These are phyloP conservation scores for Orbilia blumenaviensis DNA, from an alignment of 2,329 filamentous ascomycete species.

Conservation along the genomic window DNA sequence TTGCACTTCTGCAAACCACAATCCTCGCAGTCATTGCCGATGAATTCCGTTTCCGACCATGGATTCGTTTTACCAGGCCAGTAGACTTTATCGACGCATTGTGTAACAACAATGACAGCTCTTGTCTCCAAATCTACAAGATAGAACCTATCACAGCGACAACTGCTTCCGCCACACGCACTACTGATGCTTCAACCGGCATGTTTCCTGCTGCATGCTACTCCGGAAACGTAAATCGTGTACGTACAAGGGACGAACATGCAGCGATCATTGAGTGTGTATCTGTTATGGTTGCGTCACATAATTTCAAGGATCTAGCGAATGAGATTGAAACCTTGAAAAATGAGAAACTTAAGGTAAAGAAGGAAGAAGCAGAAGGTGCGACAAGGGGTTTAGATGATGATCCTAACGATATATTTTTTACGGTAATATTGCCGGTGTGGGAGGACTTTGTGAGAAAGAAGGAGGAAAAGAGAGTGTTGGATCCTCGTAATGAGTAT, in stretches of 20 bases:
- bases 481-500: conserved; percentile 17
- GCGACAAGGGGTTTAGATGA: neutral
- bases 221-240: conserved; percentile 6
- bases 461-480: neutral
- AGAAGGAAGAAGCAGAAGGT: conserved; percentile 4
- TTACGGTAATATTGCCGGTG: conserved; percentile 6
- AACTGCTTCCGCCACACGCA: neutral
- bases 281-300: conserved; percentile 6
- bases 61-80: conserved; percentile 3
- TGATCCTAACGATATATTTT: neutral
- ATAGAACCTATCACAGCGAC: neutral
- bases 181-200: neutral
- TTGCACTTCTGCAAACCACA: neutral
- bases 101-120: conserved; percentile 25
- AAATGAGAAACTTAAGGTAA: neutral
- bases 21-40: neutral
- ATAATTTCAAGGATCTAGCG: conserved; percentile 20
- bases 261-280: conserved; percentile 4
- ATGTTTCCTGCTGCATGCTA: neutral
- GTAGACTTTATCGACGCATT: conserved; percentile 1
- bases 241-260: neutral
- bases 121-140: neutral
- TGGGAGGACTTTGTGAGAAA: conserved; percentile 12
- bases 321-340: conserved; percentile 21
- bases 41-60: conserved; percentile 25